phyloP scores from a whole-genome alignment of 1,284 basidiomycete species.

The Marasmius tenuissimus region DNA sequence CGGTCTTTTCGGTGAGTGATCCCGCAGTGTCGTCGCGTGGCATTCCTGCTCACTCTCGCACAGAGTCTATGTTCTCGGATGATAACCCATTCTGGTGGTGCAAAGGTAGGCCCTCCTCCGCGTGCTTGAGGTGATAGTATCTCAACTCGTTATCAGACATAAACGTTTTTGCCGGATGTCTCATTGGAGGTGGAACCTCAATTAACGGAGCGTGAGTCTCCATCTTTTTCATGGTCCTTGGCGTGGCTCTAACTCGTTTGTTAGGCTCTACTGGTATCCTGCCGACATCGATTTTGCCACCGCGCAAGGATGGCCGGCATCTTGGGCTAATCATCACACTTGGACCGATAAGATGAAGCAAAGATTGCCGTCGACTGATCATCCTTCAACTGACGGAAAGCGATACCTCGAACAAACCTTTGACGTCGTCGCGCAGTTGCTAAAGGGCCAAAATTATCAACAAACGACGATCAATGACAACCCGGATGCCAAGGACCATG shows the following conservation, averaged over 20 bases:
- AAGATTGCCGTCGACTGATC: conserved; percentile 57
- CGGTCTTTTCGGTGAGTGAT: conserved; percentile 47
- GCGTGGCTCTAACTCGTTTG: not conserved
- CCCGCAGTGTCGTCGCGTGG: not conserved
- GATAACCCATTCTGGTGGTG: conserved; percentile 63
- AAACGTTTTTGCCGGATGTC: conserved; percentile 61
- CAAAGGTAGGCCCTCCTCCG: conserved; percentile 35
- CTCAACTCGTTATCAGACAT: conserved; percentile 36
- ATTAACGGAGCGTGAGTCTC: conserved; percentile 61
- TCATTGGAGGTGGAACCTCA: conserved; percentile 61
- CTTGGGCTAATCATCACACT: conserved; percentile 50
- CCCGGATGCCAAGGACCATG: conserved; percentile 57
- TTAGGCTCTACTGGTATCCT: conserved; percentile 60
- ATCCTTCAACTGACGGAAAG: conserved; percentile 60
- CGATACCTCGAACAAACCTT: conserved; percentile 56
- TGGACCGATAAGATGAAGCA: conserved; percentile 49
- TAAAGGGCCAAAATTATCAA: conserved; percentile 47
- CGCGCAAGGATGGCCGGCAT: conserved; percentile 50
- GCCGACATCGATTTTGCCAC: conserved; percentile 51
- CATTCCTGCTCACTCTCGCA: not conserved
- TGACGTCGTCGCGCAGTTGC: conserved; percentile 42
- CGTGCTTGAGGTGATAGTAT: not conserved
- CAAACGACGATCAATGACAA: conserved; percentile 56
- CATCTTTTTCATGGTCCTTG: conserved; percentile 2
- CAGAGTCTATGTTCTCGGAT: conserved; percentile 62